These are phyloP conservation scores for Eucalyptus melliodora DNA, from an alignment of 345 rosid species.

Conservation along the genomic window DNA sequence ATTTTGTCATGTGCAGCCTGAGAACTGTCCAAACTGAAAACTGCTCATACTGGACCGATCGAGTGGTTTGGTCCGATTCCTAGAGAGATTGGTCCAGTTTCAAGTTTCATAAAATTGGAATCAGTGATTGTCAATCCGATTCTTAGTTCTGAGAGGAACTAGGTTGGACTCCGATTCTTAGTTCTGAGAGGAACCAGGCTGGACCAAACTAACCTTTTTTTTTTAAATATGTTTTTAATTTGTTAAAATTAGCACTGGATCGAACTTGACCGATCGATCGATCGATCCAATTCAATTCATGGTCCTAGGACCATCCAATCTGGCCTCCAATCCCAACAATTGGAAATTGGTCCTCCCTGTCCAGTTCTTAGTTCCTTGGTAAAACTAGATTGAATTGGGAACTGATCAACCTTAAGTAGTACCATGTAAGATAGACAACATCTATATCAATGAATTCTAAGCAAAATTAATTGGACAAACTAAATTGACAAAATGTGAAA, in stretches of 20 bases:
- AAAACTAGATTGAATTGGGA: no score
- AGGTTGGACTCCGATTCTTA: no score
- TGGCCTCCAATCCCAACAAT: no score
- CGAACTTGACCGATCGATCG: rapidly evolving
- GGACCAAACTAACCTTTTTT: no score
- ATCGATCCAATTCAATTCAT: rapidly evolving
- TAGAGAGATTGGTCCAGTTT: rapidly evolving
- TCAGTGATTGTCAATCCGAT: rapidly evolving
- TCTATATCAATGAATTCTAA: rapidly evolving
- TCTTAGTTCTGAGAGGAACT: rapidly evolving
- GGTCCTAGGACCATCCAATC: rapidly evolving
- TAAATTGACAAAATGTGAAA: no score
- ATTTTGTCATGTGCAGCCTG: no score
- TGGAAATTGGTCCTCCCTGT: rapidly evolving
- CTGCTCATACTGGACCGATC: rapidly evolving
- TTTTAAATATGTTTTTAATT: no score
- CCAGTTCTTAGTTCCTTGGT: rapidly evolving
- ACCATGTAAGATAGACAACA: no score
- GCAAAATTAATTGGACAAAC: no score
- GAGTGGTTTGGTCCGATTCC: rapidly evolving
- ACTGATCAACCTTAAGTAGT: rapidly evolving
- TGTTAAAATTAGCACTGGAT: no score
- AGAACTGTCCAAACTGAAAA: no score
- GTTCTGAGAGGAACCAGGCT: rapidly evolving
- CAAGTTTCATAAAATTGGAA: no score